These are phyloP conservation scores for Talaromyces sp. DNA, from an alignment of 2,329 filamentous ascomycete species.

Conservation along the genomic window DNA sequence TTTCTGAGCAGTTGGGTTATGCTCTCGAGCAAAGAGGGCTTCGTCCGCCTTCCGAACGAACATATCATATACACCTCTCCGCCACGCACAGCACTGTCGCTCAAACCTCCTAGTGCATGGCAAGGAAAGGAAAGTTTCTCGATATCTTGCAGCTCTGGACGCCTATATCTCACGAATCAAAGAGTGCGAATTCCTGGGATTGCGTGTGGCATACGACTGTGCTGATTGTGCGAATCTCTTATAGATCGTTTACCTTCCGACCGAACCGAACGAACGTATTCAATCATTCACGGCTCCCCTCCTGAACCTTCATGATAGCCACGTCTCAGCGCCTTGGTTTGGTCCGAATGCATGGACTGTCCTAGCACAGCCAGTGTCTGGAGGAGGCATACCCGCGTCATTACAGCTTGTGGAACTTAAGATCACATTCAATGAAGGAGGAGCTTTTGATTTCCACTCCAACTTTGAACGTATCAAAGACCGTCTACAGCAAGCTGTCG, in stretches of 20 bases:
- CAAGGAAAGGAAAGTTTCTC: slow-evolving; percentile 62
- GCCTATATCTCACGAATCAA: slow-evolving; percentile 79
- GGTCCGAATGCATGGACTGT: slow-evolving; percentile 88
- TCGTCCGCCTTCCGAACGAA: slow-evolving; percentile 82
- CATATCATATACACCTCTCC: slow-evolving; percentile 76
- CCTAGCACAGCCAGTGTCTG: slow-evolving; percentile 72
- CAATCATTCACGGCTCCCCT: slow-evolving; percentile 88
- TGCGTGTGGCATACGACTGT: slow-evolving; percentile 10
- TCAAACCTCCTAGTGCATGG: slow-evolving; percentile 68
- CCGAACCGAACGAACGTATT: slow-evolving; percentile 63
- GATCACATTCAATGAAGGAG: slow-evolving; percentile 89
- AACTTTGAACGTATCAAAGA: slow-evolving; percentile 83
- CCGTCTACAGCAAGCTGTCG: slow-evolving; percentile 73
- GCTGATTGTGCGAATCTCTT: slow-evolving; percentile 17
- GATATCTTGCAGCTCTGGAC: slow-evolving; percentile 70
- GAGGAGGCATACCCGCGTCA: slow-evolving; percentile 75
- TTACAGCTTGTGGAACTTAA: slow-evolving; percentile 74
- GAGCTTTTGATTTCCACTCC: slow-evolving; percentile 86
- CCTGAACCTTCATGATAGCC: slow-evolving; percentile 80
- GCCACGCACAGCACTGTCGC: slow-evolving; percentile 70
- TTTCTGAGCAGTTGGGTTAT: slow-evolving; percentile 74
- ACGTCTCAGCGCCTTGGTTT: slow-evolving; percentile 84
- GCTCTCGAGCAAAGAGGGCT: slow-evolving; percentile 69
- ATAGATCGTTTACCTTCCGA: slow-evolving; percentile 83
- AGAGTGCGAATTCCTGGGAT: slow-evolving; percentile 55